Base-by-base conservation (phyloP, 2,329 filamentous ascomycete species). In the Talaromyces sp. region DNA sequence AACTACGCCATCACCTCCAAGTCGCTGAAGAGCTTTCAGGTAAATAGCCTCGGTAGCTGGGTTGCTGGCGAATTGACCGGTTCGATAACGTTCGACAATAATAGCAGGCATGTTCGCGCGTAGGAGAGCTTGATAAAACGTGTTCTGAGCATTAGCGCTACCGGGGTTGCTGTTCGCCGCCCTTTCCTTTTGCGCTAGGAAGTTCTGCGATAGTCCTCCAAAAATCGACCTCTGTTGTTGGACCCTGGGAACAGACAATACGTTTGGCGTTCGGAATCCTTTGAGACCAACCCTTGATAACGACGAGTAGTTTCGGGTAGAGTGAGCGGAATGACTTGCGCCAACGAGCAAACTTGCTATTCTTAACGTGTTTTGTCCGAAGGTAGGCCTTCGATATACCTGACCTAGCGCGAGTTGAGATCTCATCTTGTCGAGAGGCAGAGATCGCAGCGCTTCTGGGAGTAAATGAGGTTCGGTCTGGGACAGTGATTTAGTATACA, bases 51-150 rank as follows among this genome's bases (percentile, higher is more conserved):
- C 91, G n/a, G 90, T 90, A 13, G 87, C 86, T 17, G 88, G 77
- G 75, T 94, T 97, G 22, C 87, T 88, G 11, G 93, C 93, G 76
- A 93, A 99, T 64, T 90, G 88, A 68, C 91, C 91, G 17, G 90
- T 93, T 75, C 93, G 89, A 77, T 97, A 95, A 72, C 95, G 86
- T 78, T 98, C 93, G 67, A 97, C 86, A 65, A 99, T 83, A 68
- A 99, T 96, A 61, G 93, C 90, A 19, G 94, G 92, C 91, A 97
- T 93, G 73, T 96, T 95, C 61, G 94, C 93, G 75, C 91, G 91
- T 64, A 97, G 84, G 15, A 99, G 86, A 54, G 93, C 89, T 75
- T 94, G 90, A 76, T 99, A 99, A 77, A 99, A 97, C 17, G 91
- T 90, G 76, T 94, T 95, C 77, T 99, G 95, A 22, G 93, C 89